Conservation (phyloP, 2,329 filamentous ascomycete species). For the Tolypocladium guangdongense region DNA sequence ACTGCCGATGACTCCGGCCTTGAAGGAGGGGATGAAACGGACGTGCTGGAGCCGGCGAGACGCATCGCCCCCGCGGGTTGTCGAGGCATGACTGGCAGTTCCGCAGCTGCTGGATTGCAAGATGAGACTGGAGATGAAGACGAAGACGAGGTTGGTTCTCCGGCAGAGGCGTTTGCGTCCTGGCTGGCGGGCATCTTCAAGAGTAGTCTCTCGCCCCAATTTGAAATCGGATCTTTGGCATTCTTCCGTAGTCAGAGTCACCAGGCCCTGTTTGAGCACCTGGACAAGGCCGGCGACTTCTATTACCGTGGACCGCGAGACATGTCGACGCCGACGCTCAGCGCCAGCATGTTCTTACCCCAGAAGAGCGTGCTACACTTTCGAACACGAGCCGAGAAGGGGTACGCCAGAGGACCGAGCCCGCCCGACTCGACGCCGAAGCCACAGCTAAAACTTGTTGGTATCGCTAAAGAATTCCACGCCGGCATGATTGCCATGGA, state of each 20-base stretch:
- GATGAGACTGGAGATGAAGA: conserved; percentile 5
- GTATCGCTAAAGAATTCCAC: neutral
- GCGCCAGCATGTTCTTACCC: conserved; percentile 41
- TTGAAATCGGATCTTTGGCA: conserved; percentile 40
- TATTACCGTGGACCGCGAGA: conserved; percentile 36
- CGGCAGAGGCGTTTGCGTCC: conserved; percentile 18
- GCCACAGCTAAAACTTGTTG: conserved; percentile 7
- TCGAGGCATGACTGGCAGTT: neutral
- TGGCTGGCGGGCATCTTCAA: conserved; percentile 32
- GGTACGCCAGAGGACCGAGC: conserved; percentile 8
- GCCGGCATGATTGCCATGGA: neutral
- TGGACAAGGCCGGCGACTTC: conserved; percentile 37
- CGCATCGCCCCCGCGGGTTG: neutral
- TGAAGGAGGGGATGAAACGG: neutral
- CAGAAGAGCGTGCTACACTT: conserved; percentile 41
- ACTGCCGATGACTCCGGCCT: neutral
- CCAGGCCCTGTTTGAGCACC: conserved; percentile 34
- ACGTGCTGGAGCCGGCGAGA: neutral
- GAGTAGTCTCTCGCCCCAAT: conserved; percentile 39
- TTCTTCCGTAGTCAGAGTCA: conserved; percentile 40
- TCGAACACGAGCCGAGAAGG: conserved; percentile 19
- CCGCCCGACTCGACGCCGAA: conserved; percentile 13
- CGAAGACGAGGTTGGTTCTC: conserved; percentile 8
- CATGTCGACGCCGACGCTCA: conserved; percentile 41
- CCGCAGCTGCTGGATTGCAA: neutral